Conservation (phyloP, 345 rosid species). For the Euphorbia lathyris region DNA sequence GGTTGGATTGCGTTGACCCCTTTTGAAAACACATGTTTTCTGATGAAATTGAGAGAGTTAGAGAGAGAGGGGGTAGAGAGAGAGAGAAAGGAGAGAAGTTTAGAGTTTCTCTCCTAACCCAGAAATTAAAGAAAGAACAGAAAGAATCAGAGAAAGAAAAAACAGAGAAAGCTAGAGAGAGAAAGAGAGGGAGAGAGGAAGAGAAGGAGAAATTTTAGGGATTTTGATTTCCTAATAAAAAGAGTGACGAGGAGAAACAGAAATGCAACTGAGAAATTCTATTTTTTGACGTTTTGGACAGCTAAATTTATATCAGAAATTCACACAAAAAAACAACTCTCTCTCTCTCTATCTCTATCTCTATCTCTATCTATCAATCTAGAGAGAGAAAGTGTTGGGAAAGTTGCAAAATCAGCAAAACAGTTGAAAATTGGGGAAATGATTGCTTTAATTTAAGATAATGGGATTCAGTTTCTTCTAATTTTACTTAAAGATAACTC, state of each 20-base stretch:
- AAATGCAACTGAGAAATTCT: constrained; percentile 32
- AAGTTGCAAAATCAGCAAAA: too few relatives aligned
- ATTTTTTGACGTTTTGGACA: constrained; percentile 57
- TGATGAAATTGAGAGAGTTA: background rate
- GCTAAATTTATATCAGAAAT: constrained; percentile 54
- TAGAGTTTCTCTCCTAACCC: constrained; percentile 25
- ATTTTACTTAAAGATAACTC: too few relatives aligned
- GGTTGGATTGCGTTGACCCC: constrained; percentile 76
- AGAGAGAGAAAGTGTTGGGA: too few relatives aligned
- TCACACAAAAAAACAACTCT: too few relatives aligned
- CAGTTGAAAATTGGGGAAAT: too few relatives aligned
- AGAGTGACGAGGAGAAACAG: constrained; percentile 23
- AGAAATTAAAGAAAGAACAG: constrained; percentile 24
- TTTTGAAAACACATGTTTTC: constrained; percentile 57
- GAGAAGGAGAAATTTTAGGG: constrained; percentile 50
- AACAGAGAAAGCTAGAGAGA: constrained; percentile 17
- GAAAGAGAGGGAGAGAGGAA: constrained; percentile 1
- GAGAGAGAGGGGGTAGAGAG: constrained; percentile 16
- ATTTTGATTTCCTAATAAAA: constrained; percentile 26
- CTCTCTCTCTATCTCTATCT: too few relatives aligned
- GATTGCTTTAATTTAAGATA: too few relatives aligned
- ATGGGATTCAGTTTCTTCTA: too few relatives aligned
- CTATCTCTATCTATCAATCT: too few relatives aligned
- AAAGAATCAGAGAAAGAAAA: constrained; percentile 3
- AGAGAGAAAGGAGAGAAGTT: constrained; percentile 21